Percentiles rank a stretch among this genome's conserved stretches.
These are phyloP conservation scores for Mycena epipterygia DNA, from an alignment of 768 basidiomycete genomes.

Conservation along the genomic window DNA sequence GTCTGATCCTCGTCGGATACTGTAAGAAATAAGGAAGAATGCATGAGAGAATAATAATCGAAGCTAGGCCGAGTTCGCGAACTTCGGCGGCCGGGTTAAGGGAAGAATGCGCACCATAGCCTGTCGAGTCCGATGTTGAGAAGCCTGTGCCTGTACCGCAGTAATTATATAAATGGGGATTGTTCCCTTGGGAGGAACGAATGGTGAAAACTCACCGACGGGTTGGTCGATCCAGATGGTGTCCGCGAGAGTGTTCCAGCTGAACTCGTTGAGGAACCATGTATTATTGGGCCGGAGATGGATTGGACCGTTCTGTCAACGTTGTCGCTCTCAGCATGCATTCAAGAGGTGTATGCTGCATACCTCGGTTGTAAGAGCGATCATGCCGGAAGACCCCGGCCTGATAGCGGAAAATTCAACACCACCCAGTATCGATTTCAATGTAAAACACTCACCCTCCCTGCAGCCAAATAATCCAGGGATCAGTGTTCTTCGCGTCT, in stretches of 20 bases:
- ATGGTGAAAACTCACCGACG: slow-evolving; percentile 39
- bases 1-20: slow-evolving; percentile 63
- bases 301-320: slow-evolving; percentile 28
- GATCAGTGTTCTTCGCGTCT: slow-evolving; percentile 51
- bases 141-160: slow-evolving; percentile 52
- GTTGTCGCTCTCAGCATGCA: not conserved
- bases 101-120: slow-evolving; percentile 52
- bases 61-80: not conserved
- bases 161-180: not conserved
- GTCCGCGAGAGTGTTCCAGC: slow-evolving; percentile 61
- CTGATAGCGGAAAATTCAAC: slow-evolving; percentile 43
- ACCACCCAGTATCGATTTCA: not conserved
- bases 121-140: slow-evolving; percentile 58
- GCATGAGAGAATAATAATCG: not conserved
- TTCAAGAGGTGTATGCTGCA: slow-evolving; percentile 31
- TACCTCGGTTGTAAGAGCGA: slow-evolving; percentile 75
- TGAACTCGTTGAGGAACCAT: slow-evolving; percentile 51
- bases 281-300: slow-evolving; percentile 45
- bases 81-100: not conserved
- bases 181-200: not conserved
- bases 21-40: not conserved
- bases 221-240: slow-evolving; percentile 68
- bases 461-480: slow-evolving; percentile 83
- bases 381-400: slow-evolving; percentile 80
- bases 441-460: slow-evolving; percentile 52